A percentile compares a stretch with the other conserved stretches of the same genome.
Conservation (phyloP, 2,329 filamentous ascomycete species). For the Clonostachys solani region DNA sequence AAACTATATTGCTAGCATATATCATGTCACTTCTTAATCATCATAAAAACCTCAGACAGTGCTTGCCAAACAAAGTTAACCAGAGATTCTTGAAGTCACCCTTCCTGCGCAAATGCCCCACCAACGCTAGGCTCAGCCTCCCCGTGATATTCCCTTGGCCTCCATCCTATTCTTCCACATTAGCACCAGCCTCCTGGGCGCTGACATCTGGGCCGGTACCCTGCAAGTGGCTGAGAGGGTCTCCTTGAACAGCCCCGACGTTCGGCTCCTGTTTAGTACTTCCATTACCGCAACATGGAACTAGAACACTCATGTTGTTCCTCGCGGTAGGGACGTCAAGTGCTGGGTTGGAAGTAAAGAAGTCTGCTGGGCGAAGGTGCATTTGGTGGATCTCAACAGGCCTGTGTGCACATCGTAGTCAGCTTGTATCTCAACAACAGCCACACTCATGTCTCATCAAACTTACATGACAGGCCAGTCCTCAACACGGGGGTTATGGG, state of each 20-base stretch:
- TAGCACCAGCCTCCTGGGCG: constrained; percentile 2
- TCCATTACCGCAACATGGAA: constrained; percentile 22
- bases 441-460: no score
- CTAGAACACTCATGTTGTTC: constrained; percentile 34
- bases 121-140: constrained; percentile 3
- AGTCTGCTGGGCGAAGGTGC: constrained; percentile 37
- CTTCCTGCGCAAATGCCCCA: no score
- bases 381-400: constrained; percentile 42
- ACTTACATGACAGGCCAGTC: constrained; percentile 49
- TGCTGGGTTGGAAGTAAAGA: constrained; percentile 39
- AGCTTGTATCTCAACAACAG: neutral
- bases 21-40: no score
- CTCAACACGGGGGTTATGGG: constrained; percentile 42
- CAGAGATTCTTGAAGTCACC: no score
- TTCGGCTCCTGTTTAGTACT: constrained; percentile 2
- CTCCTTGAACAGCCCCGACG: constrained; percentile 16
- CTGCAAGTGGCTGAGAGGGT: constrained; percentile 24
- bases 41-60: no score
- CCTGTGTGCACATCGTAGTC: constrained; percentile 18
- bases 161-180: constrained; percentile 3
- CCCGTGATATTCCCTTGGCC: constrained; percentile 1
- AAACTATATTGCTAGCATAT: no score
- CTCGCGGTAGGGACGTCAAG: constrained; percentile 30
- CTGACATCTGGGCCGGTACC: constrained; percentile 14
- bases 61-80: no score